These are phyloP conservation scores for Spizellomyces sp. DNA, from an alignment of 192 early-diverging fungal genomes.

Conservation along the genomic window DNA sequence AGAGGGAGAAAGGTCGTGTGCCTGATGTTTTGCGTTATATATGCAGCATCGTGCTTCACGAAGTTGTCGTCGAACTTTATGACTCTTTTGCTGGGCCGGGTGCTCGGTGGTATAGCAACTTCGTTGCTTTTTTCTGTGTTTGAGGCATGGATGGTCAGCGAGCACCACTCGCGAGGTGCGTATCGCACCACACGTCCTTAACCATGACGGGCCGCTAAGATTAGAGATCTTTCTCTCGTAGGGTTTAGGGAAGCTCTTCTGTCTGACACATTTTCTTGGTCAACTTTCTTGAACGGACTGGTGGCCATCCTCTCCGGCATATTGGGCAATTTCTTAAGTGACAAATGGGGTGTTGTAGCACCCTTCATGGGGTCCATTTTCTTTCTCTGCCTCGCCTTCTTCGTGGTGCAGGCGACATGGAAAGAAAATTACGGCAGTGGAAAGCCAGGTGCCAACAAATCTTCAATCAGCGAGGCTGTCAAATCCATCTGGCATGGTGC, in stretches of 20 bases:
- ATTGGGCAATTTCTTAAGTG: slow-evolving; percentile 63
- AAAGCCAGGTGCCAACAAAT: background rate
- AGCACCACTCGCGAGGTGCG: slow-evolving; percentile 33
- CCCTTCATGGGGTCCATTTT: slow-evolving; percentile 66
- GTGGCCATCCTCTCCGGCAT: slow-evolving; percentile 65
- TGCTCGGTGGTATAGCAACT: slow-evolving; percentile 50
- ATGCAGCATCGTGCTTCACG: slow-evolving; percentile 44
- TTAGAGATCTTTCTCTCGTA: slow-evolving; percentile 7
- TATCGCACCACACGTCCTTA: too few species aligned
- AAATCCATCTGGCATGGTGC: slow-evolving; percentile 21
- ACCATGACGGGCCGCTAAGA: background rate
- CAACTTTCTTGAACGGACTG: slow-evolving; percentile 70
- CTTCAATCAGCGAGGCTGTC: slow-evolving; percentile 19
- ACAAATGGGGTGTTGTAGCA: slow-evolving; percentile 53
- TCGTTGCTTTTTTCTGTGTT: slow-evolving; percentile 53
- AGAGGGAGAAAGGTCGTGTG: slow-evolving; percentile 44
- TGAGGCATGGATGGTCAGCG: slow-evolving; percentile 56
- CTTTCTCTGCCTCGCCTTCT: slow-evolving; percentile 50
- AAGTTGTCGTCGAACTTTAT: slow-evolving; percentile 36
- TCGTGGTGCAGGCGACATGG: slow-evolving; percentile 61
- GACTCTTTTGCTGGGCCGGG: slow-evolving; percentile 45
- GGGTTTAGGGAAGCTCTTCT: slow-evolving; percentile 58
- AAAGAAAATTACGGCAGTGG: slow-evolving; percentile 72
- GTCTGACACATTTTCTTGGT: slow-evolving; percentile 62
- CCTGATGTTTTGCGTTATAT: slow-evolving; percentile 43